phyloP scores from a whole-genome alignment of 495 filamentous ascomycete genomes.

The Penicillium waksmanii region DNA sequence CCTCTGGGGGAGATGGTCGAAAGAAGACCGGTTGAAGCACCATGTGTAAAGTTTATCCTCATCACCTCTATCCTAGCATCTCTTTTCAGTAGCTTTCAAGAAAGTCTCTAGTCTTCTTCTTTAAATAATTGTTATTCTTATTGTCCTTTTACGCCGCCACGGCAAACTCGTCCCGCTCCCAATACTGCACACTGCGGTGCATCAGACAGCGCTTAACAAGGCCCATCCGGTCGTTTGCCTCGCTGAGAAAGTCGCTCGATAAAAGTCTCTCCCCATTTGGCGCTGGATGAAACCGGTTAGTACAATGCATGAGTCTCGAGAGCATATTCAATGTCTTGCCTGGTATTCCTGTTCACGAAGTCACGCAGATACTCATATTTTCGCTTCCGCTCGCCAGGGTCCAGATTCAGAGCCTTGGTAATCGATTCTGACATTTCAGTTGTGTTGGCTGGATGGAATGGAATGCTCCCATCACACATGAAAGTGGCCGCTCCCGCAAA shows the following conservation, averaged over 20 bases:
- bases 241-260: slow-evolving; percentile 33
- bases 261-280: slow-evolving; percentile 44
- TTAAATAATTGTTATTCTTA: too few relatives aligned
- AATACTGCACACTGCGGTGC: too few relatives aligned
- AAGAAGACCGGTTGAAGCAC: too few relatives aligned
- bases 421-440: slow-evolving; percentile 86
- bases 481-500: slow-evolving; percentile 90
- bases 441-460: slow-evolving; percentile 91
- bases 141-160: too few relatives aligned
- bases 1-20: too few relatives aligned
- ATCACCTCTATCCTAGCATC: too few relatives aligned
- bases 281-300: slow-evolving; percentile 21
- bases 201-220: slow-evolving; percentile 10
- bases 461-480: slow-evolving; percentile 74
- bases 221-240: slow-evolving; percentile 9
- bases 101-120: too few relatives aligned
- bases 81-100: too few relatives aligned
- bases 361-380: slow-evolving; percentile 80
- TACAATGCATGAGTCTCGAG: background rate
- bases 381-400: slow-evolving; percentile 69
- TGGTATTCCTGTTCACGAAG: slow-evolving; percentile 89
- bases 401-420: slow-evolving; percentile 82
- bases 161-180: too few relatives aligned
- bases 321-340: slow-evolving; percentile 38
- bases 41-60: too few relatives aligned